Base-by-base conservation (phyloP, 129 eudicot genomes). In the Helichrysum umbraculigerum region DNA sequence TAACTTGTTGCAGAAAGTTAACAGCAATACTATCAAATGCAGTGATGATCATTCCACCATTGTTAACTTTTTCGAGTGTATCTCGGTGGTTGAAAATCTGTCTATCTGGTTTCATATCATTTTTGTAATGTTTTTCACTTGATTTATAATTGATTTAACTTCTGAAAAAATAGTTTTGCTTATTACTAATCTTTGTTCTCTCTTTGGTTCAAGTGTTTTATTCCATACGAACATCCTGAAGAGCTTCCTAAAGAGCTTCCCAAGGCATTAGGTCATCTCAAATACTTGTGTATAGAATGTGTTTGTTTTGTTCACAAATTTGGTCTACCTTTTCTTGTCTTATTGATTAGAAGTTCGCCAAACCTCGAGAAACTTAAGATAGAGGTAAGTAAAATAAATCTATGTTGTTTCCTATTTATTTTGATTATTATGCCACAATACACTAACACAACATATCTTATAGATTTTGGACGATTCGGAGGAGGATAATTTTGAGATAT, bases 311-410 rank as follows among this genome's bases (percentile, higher is more conserved):
- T 29, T 17, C 69, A 64, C 20, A 15, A 4, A 64, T 15, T 29
- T 32, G 69, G 69, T 8, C 32, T 64, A 34, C 69, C 69, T 16
- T 64, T 64, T 64, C 69, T 64, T 64, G 39, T 19, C 15, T 41
- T 64, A 15, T 64, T 32, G 41, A 32, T 64, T 32, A 64, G 41
- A 64, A 64, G 69, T 41, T 64, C 69, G 4, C 69, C 69, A 29
- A 64, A 64, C 10, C 69, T 64, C 7, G 41, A 64, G 44, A 64
- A 29, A 64, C 42, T 64, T 32, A 32, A 64, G 69, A 39, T 64
- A 64, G 41, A 64, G 69, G 70, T 65, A 65, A 30, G 41, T 16
- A 14, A 64, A 20, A 32, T 63, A 32, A 30, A 16, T 7, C 69
- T 33, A 30, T 64, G 32, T 33, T 25, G 42, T 22, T 4, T 64